Base-by-base conservation (phyloP, 2,329 filamentous ascomycete genomes). In the Rutstroemia sp. region DNA sequence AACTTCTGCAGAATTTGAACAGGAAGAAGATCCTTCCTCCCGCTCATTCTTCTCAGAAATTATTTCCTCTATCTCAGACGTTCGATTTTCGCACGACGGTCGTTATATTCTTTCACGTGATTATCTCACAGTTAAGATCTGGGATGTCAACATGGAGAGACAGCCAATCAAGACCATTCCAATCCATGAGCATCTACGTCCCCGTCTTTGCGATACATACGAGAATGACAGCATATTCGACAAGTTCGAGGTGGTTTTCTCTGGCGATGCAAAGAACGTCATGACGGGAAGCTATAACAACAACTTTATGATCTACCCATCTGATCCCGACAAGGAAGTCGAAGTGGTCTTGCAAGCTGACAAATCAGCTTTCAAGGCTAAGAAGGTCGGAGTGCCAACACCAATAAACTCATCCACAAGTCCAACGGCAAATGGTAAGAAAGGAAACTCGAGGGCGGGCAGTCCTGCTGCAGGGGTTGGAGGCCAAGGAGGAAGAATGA, bases 231-330 rank as follows among this genome's bases (percentile, higher is more conserved):
- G 91, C 72, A 99, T 99, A 70, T 99, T 99, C 70, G 94, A 99
- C 82, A 99, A 99, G 74, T 99, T 99, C 64, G 94, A 99, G 74
- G 94, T 99, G 44, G 92, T 97, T 52, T 99, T 99, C 76, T 97
- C 92, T 2, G 94, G 94, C 23, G 92, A 97, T 72, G 90, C 91
- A 41, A 95, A 96, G 80, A 97, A 99, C 67, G 94, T 97, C 63
- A 99, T 99, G 94, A 99, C 94, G 5, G 94, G 94, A 66, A 96
- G 91, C 71, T 99, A 99, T 79, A 99, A 99, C 81, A 99, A 99
- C 78, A 99, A 99, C 77, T 97, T 99, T 79, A 99, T 99, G 94
- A 99, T 99, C 70, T 99, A 97, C 72, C 94, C 94, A 4, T 94
- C 92, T 25, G 92, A 97, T 68, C 89, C 92, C 6, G 90, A 92